A percentile compares a stretch with the other conserved stretches of the same genome.
These are phyloP conservation scores for Nannochloropsis salina DNA, from an alignment of 108 stramenopile species.

Conservation along the genomic window DNA sequence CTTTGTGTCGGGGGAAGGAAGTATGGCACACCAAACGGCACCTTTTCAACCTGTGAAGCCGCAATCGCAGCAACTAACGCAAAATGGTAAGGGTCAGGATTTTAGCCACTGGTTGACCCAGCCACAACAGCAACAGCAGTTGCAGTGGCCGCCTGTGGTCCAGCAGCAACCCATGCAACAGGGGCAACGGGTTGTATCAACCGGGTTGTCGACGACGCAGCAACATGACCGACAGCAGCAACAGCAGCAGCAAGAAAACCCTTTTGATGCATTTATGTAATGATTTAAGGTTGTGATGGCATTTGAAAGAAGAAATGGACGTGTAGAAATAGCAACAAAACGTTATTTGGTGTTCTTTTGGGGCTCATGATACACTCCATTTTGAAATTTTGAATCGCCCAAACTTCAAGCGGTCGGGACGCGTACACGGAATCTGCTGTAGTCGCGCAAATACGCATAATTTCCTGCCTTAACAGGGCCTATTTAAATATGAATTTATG, in stretches of 20 bases:
- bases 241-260: conserved; percentile 5
- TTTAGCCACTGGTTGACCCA: no score
- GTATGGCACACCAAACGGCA: not conserved
- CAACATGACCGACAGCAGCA: not conserved
- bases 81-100: no score
- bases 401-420: no score
- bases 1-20: not conserved
- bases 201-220: not conserved
- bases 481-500: no score
- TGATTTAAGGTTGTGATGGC: not conserved
- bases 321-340: no score
- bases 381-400: no score
- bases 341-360: no score
- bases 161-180: not conserved
- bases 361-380: no score
- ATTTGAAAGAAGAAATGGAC: no score
- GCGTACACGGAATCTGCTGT: no score
- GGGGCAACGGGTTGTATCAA: not conserved
- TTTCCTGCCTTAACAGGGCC: no score
- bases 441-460: no score
- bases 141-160: not conserved
- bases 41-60: not conserved
- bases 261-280: conserved; percentile 12
- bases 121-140: not conserved
- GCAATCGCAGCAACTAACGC: not conserved